Percentiles rank a stretch among this genome's conserved stretches.
phyloP scores from a whole-genome alignment of 805 yeast genomes.

The Yarrowia sp. region DNA sequence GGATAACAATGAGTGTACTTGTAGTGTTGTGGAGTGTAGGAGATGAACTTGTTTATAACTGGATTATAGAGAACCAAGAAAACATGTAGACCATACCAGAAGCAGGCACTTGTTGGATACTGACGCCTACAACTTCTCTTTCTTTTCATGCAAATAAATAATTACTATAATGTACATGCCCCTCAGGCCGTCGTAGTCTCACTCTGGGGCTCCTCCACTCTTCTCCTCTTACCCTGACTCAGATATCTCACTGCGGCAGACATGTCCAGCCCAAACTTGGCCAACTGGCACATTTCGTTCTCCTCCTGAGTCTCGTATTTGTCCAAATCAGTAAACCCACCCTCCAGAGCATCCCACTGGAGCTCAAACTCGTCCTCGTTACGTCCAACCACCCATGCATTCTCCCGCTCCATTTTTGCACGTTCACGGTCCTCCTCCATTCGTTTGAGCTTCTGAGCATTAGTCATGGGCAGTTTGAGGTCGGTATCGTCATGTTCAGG shows the following conservation, averaged over 20 bases:
- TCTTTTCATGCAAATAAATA: conserved; percentile 16
- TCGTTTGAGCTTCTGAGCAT: conserved; percentile 68
- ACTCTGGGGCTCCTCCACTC: conserved; percentile 5
- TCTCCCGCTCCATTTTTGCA: conserved; percentile 80
- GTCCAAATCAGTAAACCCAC: conserved; percentile 56
- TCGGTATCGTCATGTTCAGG: conserved; percentile 9
- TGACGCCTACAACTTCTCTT: neutral
- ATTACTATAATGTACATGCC: neutral
- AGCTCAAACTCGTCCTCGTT: conserved; percentile 60
- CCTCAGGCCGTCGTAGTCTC: neutral
- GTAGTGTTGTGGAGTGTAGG: too few species aligned
- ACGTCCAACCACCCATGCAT: conserved; percentile 67
- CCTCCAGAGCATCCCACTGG: conserved; percentile 51
- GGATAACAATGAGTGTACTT: neutral
- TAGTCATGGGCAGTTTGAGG: conserved; percentile 43
- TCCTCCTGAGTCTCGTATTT: conserved; percentile 61
- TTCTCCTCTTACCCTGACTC: conserved; percentile 6
- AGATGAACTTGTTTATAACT: too few species aligned
- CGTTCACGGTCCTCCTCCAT: conserved; percentile 95
- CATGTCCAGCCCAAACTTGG: conserved; percentile 21
- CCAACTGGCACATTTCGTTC: conserved; percentile 52
- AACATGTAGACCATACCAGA: too few species aligned
- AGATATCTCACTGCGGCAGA: conserved; percentile 8
- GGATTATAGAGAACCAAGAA: too few species aligned
- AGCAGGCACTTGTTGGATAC: too few species aligned